phyloP scores from a whole-genome alignment of 768 basidiomycete species.

The Cubamyces lactineus region DNA sequence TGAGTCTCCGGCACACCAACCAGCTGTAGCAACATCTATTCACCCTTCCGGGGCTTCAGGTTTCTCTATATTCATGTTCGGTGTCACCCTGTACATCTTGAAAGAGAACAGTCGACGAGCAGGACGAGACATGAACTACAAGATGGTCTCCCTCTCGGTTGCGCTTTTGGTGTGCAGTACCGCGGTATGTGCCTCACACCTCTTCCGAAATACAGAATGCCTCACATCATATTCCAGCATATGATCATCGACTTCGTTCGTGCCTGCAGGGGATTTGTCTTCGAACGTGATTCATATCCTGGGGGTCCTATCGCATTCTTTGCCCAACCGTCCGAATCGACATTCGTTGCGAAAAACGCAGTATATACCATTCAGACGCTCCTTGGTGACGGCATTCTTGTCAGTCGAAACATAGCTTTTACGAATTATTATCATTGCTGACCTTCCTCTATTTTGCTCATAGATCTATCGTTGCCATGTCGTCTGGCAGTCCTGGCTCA shows the following conservation, averaged over 20 bases:
- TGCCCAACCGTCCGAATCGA: constrained; percentile 31
- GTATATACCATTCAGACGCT: constrained; percentile 34
- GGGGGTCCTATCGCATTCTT: constrained; percentile 32
- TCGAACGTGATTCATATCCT: constrained; percentile 22
- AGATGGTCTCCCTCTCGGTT: constrained; percentile 29
- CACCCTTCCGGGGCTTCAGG: constrained; percentile 26
- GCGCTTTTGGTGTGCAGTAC: constrained; percentile 37
- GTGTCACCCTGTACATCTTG: constrained; percentile 35
- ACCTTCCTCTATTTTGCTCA: background rate
- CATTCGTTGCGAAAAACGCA: constrained; percentile 33
- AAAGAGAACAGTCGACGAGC: background rate
- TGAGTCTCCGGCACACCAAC: background rate
- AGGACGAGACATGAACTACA: background rate
- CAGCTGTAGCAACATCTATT: too few species aligned
- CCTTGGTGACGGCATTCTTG: constrained; percentile 36
- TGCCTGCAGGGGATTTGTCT: constrained; percentile 30
- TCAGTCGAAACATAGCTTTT: constrained; percentile 7
- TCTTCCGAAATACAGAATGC: background rate
- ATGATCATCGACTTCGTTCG: background rate
- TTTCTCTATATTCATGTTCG: constrained; percentile 42
- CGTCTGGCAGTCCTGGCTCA: constrained; percentile 29
- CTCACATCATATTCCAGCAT: background rate
- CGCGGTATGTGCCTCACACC: constrained; percentile 24
- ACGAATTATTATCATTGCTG: too few species aligned
- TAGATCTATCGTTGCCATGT: constrained; percentile 34